Evolutionary conservation across 768 basidiomycete genomes (phyloP).

Genomic region (Pulveroboletus frians): DNA sequence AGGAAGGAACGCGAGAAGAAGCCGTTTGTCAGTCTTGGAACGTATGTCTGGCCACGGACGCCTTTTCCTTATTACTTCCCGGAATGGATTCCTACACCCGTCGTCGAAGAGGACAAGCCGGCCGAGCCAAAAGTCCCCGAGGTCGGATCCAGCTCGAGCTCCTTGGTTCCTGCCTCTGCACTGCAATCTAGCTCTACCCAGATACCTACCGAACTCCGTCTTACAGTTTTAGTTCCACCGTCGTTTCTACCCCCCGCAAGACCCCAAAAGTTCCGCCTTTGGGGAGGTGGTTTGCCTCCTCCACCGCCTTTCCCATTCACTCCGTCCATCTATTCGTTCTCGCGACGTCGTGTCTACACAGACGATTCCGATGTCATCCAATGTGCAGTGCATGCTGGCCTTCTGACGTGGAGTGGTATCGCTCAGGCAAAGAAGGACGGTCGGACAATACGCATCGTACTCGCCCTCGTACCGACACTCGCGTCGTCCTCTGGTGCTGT

Average conservation of each 20-base stretch:
- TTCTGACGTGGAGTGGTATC: slow-evolving; percentile 40
- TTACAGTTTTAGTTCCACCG: slow-evolving; percentile 56
- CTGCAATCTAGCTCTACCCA: slow-evolving; percentile 10
- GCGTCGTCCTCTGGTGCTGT: slow-evolving; percentile 44
- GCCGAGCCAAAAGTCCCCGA: slow-evolving; percentile 16
- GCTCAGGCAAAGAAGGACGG: slow-evolving; percentile 34
- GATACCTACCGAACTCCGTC: slow-evolving; percentile 29
- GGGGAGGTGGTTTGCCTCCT: slow-evolving; percentile 60
- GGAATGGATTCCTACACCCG: slow-evolving; percentile 29
- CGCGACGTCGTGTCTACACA: slow-evolving; percentile 60
- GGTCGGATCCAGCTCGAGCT: slow-evolving; percentile 26
- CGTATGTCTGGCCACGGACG: slow-evolving; percentile 28
- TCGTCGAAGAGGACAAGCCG: slow-evolving; percentile 22
- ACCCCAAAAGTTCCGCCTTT: slow-evolving; percentile 53
- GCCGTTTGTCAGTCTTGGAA: slow-evolving; percentile 26
- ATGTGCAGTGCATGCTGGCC: slow-evolving; percentile 64
- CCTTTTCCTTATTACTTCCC: slow-evolving; percentile 34
- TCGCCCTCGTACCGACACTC: slow-evolving; percentile 36
- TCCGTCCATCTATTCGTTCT: slow-evolving; percentile 21
- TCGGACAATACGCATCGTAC: slow-evolving; percentile 38
- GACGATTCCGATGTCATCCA: slow-evolving; percentile 72
- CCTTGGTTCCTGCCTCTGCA: slow-evolving; percentile 17
- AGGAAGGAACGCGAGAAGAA: slow-evolving; percentile 28
- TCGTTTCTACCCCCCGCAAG: slow-evolving; percentile 52
- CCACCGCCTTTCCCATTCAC: slow-evolving; percentile 34